phyloP scores from a whole-genome alignment of 2,329 filamentous ascomycete species.

The Madurella fahalii region DNA sequence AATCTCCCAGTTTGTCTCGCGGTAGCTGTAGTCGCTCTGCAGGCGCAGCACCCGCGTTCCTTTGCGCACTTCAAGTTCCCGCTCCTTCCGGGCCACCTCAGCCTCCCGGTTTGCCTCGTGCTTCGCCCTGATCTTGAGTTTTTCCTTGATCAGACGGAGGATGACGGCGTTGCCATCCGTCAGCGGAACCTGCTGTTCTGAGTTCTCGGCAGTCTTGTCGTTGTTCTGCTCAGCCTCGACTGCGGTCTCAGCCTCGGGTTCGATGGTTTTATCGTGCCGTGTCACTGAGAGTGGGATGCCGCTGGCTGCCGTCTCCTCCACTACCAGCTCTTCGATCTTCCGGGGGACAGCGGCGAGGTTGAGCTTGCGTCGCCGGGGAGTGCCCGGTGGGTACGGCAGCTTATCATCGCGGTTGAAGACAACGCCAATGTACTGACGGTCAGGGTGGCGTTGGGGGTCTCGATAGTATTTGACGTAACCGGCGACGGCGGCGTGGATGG shows the following conservation, averaged over 20 bases:
- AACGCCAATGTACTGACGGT: constrained; percentile 91
- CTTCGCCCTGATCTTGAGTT: constrained; percentile 17
- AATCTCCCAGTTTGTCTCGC: constrained; percentile 57
- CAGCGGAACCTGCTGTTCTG: constrained; percentile 6
- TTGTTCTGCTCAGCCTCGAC: not conserved
- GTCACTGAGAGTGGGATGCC: constrained; percentile 34
- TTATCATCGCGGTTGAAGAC: constrained; percentile 77
- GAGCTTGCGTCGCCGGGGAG: constrained; percentile 68
- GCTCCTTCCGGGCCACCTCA: constrained; percentile 23
- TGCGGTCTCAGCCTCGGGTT: not conserved
- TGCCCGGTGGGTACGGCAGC: constrained; percentile 72
- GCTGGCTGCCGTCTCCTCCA: constrained; percentile 36
- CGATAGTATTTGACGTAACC: constrained; percentile 98
- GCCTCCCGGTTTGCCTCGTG: constrained; percentile 15
- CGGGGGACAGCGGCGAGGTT: constrained; percentile 60
- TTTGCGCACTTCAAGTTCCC: constrained; percentile 39
- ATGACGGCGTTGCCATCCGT: constrained; percentile 22
- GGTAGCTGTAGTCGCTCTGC: constrained; percentile 53
- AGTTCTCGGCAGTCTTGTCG: not conserved
- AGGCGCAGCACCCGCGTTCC: constrained; percentile 45
- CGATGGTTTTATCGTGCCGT: constrained; percentile 25
- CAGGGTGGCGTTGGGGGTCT: constrained; percentile 76
- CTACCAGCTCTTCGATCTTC: constrained; percentile 28
- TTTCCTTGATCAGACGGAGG: constrained; percentile 21
- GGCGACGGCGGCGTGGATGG: constrained; percentile 77